Base-by-base conservation (phyloP, 1,139 yeast species). In the Yamadazyma trypodendri region DNA sequence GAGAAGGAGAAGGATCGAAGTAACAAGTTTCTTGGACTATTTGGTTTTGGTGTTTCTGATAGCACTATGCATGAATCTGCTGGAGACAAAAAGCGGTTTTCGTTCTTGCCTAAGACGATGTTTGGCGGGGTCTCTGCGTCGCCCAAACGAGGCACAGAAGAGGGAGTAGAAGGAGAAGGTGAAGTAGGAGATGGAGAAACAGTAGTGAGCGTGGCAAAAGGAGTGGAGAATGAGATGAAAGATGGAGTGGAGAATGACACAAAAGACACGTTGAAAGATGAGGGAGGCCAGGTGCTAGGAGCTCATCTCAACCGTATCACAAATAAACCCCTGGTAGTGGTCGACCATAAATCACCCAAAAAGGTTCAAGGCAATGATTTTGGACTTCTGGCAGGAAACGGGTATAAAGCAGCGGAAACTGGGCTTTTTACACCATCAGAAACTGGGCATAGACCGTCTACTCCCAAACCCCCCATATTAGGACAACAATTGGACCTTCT, bases 1-100 rank as follows among this genome's bases (percentile, higher is more conserved):
- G 60, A 54, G 18, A 49, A 52, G 34, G 50, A 45, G 24, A 58
- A 56, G 38, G 44, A 41, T 4, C 50, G 48, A 12, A 41, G 49
- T 9, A 41, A 20, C 18, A 38, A 62, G 61, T 11, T 63, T 61
- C 48, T 60, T 60, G 44, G 57, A 2, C 45, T 64, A 4, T 64
- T 64, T 46, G 38, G 36, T 15, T 48, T 46, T 34, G 38, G 36
- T 15, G 20, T 15, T 14, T 24, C 28, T 4, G 27, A 17, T 6
- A 14, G 10, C 15, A 7, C 29, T 10, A 12, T 27, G n/a, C n/a
- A 23, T 23, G 25, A 23, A 5, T 10, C 25, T 23, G 4, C 20
- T 15, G 20, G 8, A 10, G 35, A 32, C 6, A 18, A 20, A 24
- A 56, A 51, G 32, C 36, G 51, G 36, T 53, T 55, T 33, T 52